phyloP scores from a whole-genome alignment of 2,329 filamentous ascomycete genomes.

The Trichoderma arundinaceum region DNA sequence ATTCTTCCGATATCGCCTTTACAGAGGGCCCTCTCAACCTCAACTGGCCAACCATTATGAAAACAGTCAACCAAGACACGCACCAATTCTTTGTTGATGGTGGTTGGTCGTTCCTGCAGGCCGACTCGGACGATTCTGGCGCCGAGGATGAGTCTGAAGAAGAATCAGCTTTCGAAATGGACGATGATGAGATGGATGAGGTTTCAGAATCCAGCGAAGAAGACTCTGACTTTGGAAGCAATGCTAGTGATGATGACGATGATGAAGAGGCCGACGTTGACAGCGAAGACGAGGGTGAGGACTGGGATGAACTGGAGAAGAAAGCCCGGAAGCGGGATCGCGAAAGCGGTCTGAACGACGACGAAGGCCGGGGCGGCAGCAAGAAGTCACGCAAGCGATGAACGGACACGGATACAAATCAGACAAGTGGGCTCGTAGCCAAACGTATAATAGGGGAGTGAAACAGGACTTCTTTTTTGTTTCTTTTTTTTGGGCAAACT shows the following conservation, averaged over 20 bases:
- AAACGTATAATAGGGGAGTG: constrained; percentile 6
- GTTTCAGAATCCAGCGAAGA: constrained; percentile 78
- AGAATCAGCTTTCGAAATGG: constrained; percentile 91
- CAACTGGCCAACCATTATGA: constrained; percentile 99
- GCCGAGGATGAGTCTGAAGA: constrained; percentile 80
- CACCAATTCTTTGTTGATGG: constrained; percentile 95
- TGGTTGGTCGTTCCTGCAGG: constrained; percentile 90
- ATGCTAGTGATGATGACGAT: constrained; percentile 80
- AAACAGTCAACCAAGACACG: constrained; percentile 92
- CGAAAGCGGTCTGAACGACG: constrained; percentile 53
- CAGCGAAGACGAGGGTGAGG: constrained; percentile 79
- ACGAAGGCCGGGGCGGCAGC: constrained; percentile 70
- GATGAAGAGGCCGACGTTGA: constrained; percentile 73
- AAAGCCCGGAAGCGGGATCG: constrained; percentile 87
- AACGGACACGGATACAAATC: constrained; percentile 22
- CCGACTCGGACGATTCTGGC: constrained; percentile 85
- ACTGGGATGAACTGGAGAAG: constrained; percentile 93
- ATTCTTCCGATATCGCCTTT: constrained; percentile 93
- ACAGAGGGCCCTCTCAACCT: constrained; percentile 94
- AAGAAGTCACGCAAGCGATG: constrained; percentile 56
- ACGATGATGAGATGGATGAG: constrained; percentile 83
- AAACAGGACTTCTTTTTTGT: constrained; percentile 6
- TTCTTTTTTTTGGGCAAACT: neutral
- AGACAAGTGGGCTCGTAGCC: constrained; percentile 17
- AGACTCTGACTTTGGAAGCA: constrained; percentile 91